These are phyloP conservation scores for Prinsepia uniflora DNA, from an alignment of 306 rosid species.

Conservation along the genomic window DNA sequence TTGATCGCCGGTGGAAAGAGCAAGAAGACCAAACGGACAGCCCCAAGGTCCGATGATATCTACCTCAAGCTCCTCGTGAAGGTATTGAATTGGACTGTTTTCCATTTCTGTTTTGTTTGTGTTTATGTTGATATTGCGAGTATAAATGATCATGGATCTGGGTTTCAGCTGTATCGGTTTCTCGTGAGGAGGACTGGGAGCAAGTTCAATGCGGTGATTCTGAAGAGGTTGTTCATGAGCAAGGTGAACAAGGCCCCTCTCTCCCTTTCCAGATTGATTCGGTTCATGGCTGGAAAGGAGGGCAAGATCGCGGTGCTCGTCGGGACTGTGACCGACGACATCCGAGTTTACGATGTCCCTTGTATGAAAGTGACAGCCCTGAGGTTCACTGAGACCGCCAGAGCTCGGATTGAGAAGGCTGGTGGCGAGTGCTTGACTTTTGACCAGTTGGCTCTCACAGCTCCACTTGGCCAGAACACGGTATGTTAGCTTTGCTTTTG, in stretches of 20 bases:
- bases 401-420: constrained; percentile 70
- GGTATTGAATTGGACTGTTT: constrained; percentile 20
- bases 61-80: constrained; percentile 73
- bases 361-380: constrained; percentile 54
- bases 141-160: not conserved
- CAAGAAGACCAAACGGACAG: constrained; percentile 66
- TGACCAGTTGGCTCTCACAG: constrained; percentile 57
- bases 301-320: constrained; percentile 54
- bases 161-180: constrained; percentile 54
- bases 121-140: not conserved
- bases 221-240: constrained; percentile 72
- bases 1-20: constrained; percentile 81
- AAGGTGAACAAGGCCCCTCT: constrained; percentile 66
- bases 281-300: constrained; percentile 52
- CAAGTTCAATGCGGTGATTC: constrained; percentile 50
- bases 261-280: constrained; percentile 59
- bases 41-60: constrained; percentile 72
- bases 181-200: constrained; percentile 58
- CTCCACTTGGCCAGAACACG: constrained; percentile 64
- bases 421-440: constrained; percentile 63
- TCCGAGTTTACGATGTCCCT: constrained; percentile 47
- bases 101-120: not conserved
- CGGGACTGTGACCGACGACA: constrained; percentile 58
- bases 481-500: constrained; percentile 22
- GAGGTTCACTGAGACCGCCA: constrained; percentile 68